phyloP scores from a whole-genome alignment of 2,329 filamentous ascomycete species.

The Talaromyces sp. region DNA sequence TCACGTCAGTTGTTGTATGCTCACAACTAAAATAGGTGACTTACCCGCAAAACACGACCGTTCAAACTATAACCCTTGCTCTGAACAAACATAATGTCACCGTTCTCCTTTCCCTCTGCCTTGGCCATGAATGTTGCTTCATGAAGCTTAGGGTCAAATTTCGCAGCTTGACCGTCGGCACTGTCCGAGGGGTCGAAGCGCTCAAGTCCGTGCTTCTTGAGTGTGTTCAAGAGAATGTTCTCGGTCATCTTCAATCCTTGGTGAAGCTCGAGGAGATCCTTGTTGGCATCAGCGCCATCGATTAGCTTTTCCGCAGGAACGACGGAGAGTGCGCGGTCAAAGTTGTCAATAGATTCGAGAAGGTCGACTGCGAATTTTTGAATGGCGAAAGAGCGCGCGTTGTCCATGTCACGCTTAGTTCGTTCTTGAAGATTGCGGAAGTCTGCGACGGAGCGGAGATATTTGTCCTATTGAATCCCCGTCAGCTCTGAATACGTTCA shows the following conservation, averaged over 20 bases:
- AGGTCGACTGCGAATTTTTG: slow-evolving; percentile 92
- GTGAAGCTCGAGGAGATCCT: slow-evolving; percentile 77
- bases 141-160: slow-evolving; percentile 94
- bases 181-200: slow-evolving; percentile 68
- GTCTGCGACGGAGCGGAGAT: slow-evolving; percentile 88
- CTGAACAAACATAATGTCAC: slow-evolving; percentile 86
- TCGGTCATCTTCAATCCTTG: slow-evolving; percentile 96
- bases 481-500: background rate
- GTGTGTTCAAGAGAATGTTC: slow-evolving; percentile 75
- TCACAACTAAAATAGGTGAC: slow-evolving; percentile 20
- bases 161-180: slow-evolving; percentile 60
- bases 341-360: slow-evolving; percentile 92
- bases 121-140: slow-evolving; percentile 95
- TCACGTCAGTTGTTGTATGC: slow-evolving; percentile 18
- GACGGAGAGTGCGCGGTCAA: slow-evolving; percentile 82
- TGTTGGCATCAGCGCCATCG: slow-evolving; percentile 51
- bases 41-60: slow-evolving; percentile 72
- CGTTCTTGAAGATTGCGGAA: slow-evolving; percentile 98
- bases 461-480: slow-evolving; percentile 70
- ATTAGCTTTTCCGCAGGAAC: slow-evolving; percentile 73
- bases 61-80: slow-evolving; percentile 96
- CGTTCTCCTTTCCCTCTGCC: slow-evolving; percentile 81
- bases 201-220: slow-evolving; percentile 92
- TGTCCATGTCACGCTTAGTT: slow-evolving; percentile 83
- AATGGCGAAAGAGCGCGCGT: slow-evolving; percentile 87